Evolutionary conservation across 331 rosid genomes (phyloP), one percentile per base, ranked within the genome.

Genomic region (Phaseolus coccineus): DNA sequence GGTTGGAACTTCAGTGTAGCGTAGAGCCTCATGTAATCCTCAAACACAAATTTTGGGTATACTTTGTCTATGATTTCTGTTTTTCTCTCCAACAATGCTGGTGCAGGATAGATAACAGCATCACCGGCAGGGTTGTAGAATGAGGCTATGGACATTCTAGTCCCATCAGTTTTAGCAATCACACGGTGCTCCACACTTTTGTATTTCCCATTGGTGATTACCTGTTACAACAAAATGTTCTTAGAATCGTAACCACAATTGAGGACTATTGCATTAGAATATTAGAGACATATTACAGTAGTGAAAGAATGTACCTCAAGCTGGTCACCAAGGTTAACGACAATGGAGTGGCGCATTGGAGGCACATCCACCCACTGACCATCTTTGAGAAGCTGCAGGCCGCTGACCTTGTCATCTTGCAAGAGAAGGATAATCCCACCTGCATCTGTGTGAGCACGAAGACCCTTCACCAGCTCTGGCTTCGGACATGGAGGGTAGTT

Each of bases 191-290:
- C 85, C 40, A 82, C 77, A 14, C 85, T 82, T 77, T 90, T 92
- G 89, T 92, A 92, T 57, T 84, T 92, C 5, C 97, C 97, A 82
- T 92, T 92, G 25, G 89, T 86, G 22, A 91, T 89, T 4, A 91
- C 94, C 97, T 91, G 72, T 19, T 53, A 3, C 11, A 37, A 1
- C 24, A 59, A 37, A 33, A 25, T 55, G 31, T 22, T 6, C 3
- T 80, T 12, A 14, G 31, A 30, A 25, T 61, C 25, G 14, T 46
- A 46, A 3, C 51, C 16, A 12, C 16, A 46, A 46, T 46, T 46
- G 51, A 46, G 16, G 51, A 46, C 51, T 46, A 46, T 46, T 44
- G 4, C 14, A 44, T 44, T 44, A 10, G 0, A 11, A 14, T 12
- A 7, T 12, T 46, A 44, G 48, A 46, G 50, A 46, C 15, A 12